Evolutionary conservation across 1,139 yeast genomes (phyloP).

Genomic region (Kluyveromyces sp.): DNA sequence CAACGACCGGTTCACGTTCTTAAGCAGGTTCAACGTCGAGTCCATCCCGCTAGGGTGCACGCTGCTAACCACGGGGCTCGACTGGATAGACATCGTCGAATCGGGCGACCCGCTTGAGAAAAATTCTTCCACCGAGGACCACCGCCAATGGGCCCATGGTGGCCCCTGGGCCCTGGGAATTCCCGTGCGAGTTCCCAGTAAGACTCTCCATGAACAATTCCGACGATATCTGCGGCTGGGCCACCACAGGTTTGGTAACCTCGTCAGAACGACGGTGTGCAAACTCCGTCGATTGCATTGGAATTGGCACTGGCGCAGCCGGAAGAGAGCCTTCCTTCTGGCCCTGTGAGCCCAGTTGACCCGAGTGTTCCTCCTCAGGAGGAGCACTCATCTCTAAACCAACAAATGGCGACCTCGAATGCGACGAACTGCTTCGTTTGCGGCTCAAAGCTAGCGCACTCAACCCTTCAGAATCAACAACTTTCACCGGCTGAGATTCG

Average conservation of each 20-base stretch:
- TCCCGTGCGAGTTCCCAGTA: conserved; percentile 26
- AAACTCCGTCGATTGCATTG: not conserved
- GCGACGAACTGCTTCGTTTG: conserved; percentile 20
- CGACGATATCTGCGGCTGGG: conserved; percentile 17
- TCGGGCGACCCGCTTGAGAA: conserved; percentile 13
- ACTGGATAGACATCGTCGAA: conserved; percentile 6
- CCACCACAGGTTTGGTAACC: conserved; percentile 2
- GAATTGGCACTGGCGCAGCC: not conserved
- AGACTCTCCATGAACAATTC: conserved; percentile 28
- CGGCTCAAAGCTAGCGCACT: conserved; percentile 7
- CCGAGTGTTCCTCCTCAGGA: not conserved
- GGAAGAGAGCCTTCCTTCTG: too few relatives aligned
- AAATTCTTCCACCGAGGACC: conserved; percentile 20
- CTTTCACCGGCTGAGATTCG: conserved; percentile 17
- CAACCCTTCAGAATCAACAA: conserved; percentile 4
- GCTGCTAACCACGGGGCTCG: conserved; percentile 6
- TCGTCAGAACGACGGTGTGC: not conserved
- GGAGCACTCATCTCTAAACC: conserved; percentile 4
- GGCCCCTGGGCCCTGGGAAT: not conserved
- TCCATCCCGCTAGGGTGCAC: conserved; percentile 4
- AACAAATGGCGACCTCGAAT: conserved; percentile 15
- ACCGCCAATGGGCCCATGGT: too few relatives aligned
- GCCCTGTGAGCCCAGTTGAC: not conserved
- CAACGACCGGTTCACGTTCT: conserved; percentile 23
- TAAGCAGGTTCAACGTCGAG: conserved; percentile 20